Evolutionary conservation across 2,329 filamentous ascomycete species (phyloP).

Genomic region (Myotisia sp.): DNA sequence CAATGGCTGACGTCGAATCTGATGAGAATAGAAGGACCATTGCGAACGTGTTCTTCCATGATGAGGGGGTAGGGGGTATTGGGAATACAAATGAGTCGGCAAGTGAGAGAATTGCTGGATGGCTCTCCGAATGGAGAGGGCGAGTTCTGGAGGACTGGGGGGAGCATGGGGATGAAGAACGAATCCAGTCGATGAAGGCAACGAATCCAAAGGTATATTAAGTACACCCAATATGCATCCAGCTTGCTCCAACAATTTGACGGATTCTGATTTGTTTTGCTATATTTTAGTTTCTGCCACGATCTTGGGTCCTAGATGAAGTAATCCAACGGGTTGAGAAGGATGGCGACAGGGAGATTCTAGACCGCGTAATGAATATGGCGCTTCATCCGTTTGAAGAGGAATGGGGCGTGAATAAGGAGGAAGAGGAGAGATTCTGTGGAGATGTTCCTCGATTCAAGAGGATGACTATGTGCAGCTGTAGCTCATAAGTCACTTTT

Average conservation of each 20-base stretch:
- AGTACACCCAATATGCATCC: no score
- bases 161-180: slow-evolving; percentile 44
- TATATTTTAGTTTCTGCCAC: slow-evolving; percentile 54
- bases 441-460: slow-evolving; percentile 67
- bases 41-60: slow-evolving; percentile 66
- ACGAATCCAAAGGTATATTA: slow-evolving; percentile 62
- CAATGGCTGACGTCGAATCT: slow-evolving; percentile 48
- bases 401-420: slow-evolving; percentile 42
- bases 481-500: slow-evolving; percentile 78
- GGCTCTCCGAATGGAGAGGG: slow-evolving; percentile 66
- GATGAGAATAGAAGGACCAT: slow-evolving; percentile 48
- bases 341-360: slow-evolving; percentile 62
- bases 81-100: slow-evolving; percentile 49
- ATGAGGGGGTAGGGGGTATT: slow-evolving; percentile 49
- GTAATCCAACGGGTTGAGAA: slow-evolving; percentile 80
- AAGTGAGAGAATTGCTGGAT: slow-evolving; percentile 53
- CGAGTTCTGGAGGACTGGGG: slow-evolving; percentile 67
- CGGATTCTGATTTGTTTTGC: neutral
- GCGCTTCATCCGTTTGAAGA: slow-evolving; percentile 74
- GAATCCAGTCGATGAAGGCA: slow-evolving; percentile 60
- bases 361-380: slow-evolving; percentile 69
- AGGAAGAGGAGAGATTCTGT: slow-evolving; percentile 70
- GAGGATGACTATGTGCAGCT: slow-evolving; percentile 84
- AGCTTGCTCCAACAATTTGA: neutral
- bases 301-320: slow-evolving; percentile 87